Conservation (phyloP, 805 yeast genomes). For the Teunomyces cretensis region DNA sequence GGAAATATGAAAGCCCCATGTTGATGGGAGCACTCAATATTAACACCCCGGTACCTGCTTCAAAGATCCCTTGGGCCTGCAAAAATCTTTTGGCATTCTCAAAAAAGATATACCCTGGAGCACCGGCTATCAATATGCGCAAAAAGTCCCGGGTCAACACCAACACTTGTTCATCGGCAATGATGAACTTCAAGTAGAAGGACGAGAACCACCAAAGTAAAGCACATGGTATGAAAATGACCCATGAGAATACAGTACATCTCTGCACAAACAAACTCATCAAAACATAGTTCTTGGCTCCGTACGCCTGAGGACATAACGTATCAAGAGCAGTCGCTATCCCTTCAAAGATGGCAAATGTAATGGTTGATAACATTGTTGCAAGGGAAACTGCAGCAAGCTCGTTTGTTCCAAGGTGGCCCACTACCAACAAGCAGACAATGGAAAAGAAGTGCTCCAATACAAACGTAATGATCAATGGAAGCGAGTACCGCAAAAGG, state of each 20-base stretch:
- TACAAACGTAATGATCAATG: conserved; percentile 40
- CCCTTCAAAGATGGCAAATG: conserved; percentile 46
- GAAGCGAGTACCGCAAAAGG: conserved; percentile 34
- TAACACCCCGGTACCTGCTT: conserved; percentile 46
- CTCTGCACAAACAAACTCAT: conserved; percentile 41
- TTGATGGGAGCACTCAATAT: conserved; percentile 43
- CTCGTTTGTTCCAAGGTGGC: conserved; percentile 45
- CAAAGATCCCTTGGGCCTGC: conserved; percentile 48
- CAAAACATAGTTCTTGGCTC: conserved; percentile 40
- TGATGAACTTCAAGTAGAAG: conserved; percentile 26
- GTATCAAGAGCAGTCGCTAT: conserved; percentile 48
- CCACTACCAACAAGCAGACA: conserved; percentile 43
- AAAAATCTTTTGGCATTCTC: conserved; percentile 42
- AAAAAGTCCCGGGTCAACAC: conserved; percentile 34
- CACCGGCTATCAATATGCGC: conserved; percentile 36
- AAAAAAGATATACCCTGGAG: conserved; percentile 44
- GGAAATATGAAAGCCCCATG: conserved; percentile 37
- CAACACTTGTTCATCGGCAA: conserved; percentile 33
- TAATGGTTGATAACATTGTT: conserved; percentile 44
- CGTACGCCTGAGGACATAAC: conserved; percentile 46
- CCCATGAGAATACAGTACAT: conserved; percentile 33
- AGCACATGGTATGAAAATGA: conserved; percentile 39
- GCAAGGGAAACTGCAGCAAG: conserved; percentile 47
- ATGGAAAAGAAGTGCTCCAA: conserved; percentile 45
- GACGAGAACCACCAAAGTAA: conserved; percentile 41